phyloP scores from a whole-genome alignment of 805 yeast species.

The Isabelozyma gotoi region DNA sequence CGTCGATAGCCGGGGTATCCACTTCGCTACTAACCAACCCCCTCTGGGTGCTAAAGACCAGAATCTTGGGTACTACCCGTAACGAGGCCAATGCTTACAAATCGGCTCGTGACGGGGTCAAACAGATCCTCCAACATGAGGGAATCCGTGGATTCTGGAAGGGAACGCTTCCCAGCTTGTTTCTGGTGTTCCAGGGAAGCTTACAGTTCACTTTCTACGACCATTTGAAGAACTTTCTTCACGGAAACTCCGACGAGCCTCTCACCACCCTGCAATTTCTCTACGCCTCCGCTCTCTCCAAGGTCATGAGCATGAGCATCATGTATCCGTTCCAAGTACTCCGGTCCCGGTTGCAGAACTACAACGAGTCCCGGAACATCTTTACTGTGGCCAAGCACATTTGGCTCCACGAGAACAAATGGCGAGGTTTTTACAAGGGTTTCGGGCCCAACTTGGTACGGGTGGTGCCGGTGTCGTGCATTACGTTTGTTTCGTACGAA shows the following conservation, averaged over 20 bases:
- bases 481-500: conserved; percentile 87
- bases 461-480: conserved; percentile 90
- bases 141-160: conserved; percentile 67
- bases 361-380: conserved; percentile 22
- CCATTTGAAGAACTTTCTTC: conserved; percentile 51
- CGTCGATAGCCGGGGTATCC: conserved; percentile 62
- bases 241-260: conserved; percentile 12
- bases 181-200: conserved; percentile 88
- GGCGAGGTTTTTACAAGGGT: conserved; percentile 80
- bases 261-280: conserved; percentile 59
- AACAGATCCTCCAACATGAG: conserved; percentile 48
- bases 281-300: conserved; percentile 64
- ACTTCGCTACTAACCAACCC: conserved; percentile 87
- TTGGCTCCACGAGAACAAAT: conserved; percentile 48
- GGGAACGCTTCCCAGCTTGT: conserved; percentile 70
- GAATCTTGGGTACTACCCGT: conserved; percentile 65
- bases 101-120: conserved; percentile 56
- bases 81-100: conserved; percentile 51
- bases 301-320: conserved; percentile 61
- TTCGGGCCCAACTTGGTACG: conserved; percentile 72
- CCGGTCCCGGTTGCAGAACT: conserved; percentile 68
- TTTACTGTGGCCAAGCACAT: conserved; percentile 36
- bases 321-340: conserved; percentile 86
- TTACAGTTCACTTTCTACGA: conserved; percentile 87
- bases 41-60: conserved; percentile 91